A percentile compares a stretch with the other conserved stretches of the same genome.
phyloP scores from a whole-genome alignment of 495 filamentous ascomycete species.

The Talaromyces proteolyticus region DNA sequence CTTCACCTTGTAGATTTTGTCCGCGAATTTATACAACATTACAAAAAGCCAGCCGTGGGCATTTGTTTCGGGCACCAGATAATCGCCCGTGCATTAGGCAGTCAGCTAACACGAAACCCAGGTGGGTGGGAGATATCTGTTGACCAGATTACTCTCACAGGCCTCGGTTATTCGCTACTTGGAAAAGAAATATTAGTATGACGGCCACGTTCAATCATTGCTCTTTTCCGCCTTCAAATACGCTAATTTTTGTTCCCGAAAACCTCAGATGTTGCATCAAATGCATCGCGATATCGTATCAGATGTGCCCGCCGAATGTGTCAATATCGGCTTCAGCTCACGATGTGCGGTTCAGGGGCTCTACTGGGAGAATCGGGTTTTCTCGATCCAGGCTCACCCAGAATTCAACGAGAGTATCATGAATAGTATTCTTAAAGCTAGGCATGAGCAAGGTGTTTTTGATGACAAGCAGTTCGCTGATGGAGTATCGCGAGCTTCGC shows the following conservation, averaged over 20 bases:
- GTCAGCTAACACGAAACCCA: constrained; percentile 53
- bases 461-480: constrained; percentile 54
- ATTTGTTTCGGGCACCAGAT: constrained; percentile 95
- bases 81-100: constrained; percentile 68
- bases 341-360: constrained; percentile 71
- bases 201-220: too few relatives aligned
- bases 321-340: constrained; percentile 55
- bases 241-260: too few relatives aligned
- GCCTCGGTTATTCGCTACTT: constrained; percentile 67
- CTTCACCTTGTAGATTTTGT: constrained; percentile 60
- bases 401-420: constrained; percentile 77
- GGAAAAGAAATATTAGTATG: constrained; percentile 57
- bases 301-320: constrained; percentile 53
- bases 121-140: constrained; percentile 77
- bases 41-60: constrained; percentile 63
- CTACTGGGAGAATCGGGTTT: constrained; percentile 51
- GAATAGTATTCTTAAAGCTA: constrained; percentile 50
- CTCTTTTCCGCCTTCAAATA: too few relatives aligned
- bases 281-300: constrained; percentile 82
- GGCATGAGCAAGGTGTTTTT: constrained; percentile 60
- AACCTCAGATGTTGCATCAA: constrained; percentile 72
- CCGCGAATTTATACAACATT: constrained; percentile 40
- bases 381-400: constrained; percentile 84
- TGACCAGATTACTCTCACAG: constrained; percentile 53
- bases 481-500: constrained; percentile 52